Evolutionary conservation across 2,329 filamentous ascomycete genomes (phyloP).

Genomic region (Xylaria sp.): DNA sequence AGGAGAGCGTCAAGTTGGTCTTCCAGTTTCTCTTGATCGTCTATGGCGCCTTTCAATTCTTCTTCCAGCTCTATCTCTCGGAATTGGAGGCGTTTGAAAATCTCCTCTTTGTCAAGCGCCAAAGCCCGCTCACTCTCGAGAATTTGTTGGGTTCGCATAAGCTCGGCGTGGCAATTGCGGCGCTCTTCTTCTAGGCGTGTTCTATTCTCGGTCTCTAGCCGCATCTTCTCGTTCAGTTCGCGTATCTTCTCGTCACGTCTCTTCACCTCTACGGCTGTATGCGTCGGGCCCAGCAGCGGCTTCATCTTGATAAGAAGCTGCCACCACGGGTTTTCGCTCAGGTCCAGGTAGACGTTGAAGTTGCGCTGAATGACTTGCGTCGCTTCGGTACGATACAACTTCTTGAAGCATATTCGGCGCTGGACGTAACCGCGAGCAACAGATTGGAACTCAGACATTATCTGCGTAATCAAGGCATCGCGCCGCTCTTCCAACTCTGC

Average conservation of each 20-base stretch:
- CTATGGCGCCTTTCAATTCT: conserved; percentile 83
- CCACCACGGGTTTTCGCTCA: conserved; percentile 97
- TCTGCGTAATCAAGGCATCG: conserved; percentile 85
- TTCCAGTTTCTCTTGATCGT: conserved; percentile 90
- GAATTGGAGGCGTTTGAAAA: conserved; percentile 90
- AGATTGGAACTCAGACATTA: conserved; percentile 90
- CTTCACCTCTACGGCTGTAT: conserved; percentile 90
- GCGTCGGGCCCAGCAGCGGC: conserved; percentile 83
- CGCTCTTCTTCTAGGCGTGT: conserved; percentile 86
- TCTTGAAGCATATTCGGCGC: conserved; percentile 82
- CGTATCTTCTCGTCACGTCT: conserved; percentile 91
- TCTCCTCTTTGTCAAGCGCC: conserved; percentile 96
- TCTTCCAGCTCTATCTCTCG: conserved; percentile 91
- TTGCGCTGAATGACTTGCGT: conserved; percentile 93
- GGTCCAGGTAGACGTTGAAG: conserved; percentile 82
- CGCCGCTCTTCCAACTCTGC: conserved; percentile 95
- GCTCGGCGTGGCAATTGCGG: conserved; percentile 77
- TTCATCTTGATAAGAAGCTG: conserved; percentile 91
- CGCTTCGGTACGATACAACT: conserved; percentile 88
- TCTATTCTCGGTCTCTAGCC: conserved; percentile 66
- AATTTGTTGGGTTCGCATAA: conserved; percentile 85
- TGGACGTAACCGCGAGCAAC: conserved; percentile 86
- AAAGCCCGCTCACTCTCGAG: conserved; percentile 94
- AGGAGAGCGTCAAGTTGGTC: conserved; percentile 88
- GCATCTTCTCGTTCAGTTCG: conserved; percentile 78